A percentile compares a stretch with the other conserved stretches of the same genome.
Conservation (phyloP, 1,284 basidiomycete species). For the Malassezia sympodialis region DNA sequence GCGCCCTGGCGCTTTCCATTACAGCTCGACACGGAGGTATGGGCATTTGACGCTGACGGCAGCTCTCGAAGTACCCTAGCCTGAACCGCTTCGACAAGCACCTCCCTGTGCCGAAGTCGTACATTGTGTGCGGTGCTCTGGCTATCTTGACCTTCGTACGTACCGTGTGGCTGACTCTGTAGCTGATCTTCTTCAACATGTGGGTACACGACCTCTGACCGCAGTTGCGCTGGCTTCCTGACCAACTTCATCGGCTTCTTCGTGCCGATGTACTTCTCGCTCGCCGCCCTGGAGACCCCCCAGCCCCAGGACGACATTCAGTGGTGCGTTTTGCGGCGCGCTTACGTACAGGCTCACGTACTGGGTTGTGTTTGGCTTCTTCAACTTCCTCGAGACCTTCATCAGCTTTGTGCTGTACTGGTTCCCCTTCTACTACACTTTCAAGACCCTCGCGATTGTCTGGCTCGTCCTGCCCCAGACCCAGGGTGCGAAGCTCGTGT, state of each 20-base stretch:
- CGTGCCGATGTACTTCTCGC: conserved; percentile 48
- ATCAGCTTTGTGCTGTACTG: conserved; percentile 49
- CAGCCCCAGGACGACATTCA: conserved; percentile 47
- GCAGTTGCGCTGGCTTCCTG: conserved; percentile 45
- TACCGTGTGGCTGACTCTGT: conserved; percentile 21
- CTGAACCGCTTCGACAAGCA: conserved; percentile 63
- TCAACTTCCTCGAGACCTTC: conserved; percentile 47
- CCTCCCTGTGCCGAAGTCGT: conserved; percentile 85
- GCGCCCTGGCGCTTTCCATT: not conserved
- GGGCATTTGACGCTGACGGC: conserved; percentile 28
- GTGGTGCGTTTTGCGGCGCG: conserved; percentile 24
- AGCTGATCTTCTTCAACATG: conserved; percentile 51
- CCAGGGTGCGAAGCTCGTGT: conserved; percentile 48
- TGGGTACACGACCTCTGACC: not conserved
- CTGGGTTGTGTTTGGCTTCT: conserved; percentile 48
- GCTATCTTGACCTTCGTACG: conserved; percentile 51
- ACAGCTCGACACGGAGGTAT: conserved; percentile 84
- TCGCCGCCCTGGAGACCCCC: conserved; percentile 44
- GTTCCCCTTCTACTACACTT: conserved; percentile 74
- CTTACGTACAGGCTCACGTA: conserved; percentile 40
- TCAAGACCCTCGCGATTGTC: conserved; percentile 73
- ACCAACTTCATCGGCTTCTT: conserved; percentile 47
- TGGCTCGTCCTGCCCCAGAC: conserved; percentile 85
- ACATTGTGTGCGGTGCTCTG: conserved; percentile 68
- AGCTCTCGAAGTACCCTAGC: conserved; percentile 78